Base-by-base conservation (phyloP, 805 yeast genomes). In the Candida vartiovaarae region DNA sequence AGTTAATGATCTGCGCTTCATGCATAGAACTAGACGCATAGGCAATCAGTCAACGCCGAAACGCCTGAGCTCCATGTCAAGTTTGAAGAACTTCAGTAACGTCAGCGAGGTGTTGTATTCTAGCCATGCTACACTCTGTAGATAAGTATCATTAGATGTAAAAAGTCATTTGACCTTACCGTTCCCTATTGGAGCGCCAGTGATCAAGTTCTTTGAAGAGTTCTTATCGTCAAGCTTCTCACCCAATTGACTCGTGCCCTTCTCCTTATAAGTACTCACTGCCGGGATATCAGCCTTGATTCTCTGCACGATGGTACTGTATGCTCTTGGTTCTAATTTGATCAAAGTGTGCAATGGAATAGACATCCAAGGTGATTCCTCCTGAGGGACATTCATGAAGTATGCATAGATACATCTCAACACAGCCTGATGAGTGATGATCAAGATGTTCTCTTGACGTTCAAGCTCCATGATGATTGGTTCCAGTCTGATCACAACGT, bases 391-490 rank as follows among this genome's bases (percentile, higher is more conserved):
- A 61, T 93, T 91, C 98, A 93, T 93, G 61, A 90, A 93, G 64
- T 93, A 93, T 6, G 99, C 98, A 64, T 93, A 93, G 41, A 93
- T 82, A 61, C 99, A 93, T 57, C 99, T 76, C 52, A 93, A 71
- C 8, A 93, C 98, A 0, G 98, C 98, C 66, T 93, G 99, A 63
- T 93, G 99, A 4, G 99, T 93, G 36, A 93, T 93, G 47, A 93
- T 91, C 60, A 93, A 72, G 40, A 93, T 89, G 62, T 93, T 90
- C 56, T 93, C 98, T 65, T 91, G 98, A 47, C 97, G 81, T 66
- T 93, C 99, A 51, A 93, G 74, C 64, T 93, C 99, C 99, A 93
- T 93, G 49, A 93, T 93, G 52, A 93, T 89, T 5, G 99, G 99
- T 62, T 93, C 99, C 44, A 93, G 71, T 45, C 99, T 72, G 36